Evolutionary conservation across 768 basidiomycete species (phyloP).

Genomic region (Amanita pseudoporphyria): DNA sequence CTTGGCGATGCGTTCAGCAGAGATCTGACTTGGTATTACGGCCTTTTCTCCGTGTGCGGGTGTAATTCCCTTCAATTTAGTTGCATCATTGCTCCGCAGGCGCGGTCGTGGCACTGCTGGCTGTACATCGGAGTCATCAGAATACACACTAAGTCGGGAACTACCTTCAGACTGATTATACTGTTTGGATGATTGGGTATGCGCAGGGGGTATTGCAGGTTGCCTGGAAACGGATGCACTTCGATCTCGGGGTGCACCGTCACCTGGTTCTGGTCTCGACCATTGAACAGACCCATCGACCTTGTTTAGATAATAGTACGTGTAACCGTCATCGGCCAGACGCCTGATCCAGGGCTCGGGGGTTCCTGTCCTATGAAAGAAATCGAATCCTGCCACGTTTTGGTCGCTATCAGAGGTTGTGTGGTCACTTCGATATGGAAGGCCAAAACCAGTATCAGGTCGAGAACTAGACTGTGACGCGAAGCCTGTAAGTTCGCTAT

Average conservation of each 20-base stretch:
- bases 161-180: conserved; percentile 24
- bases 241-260: neutral
- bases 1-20: conserved; percentile 59
- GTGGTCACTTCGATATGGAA: conserved; percentile 34
- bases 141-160: conserved; percentile 56
- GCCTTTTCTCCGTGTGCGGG: conserved; percentile 11
- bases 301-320: conserved; percentile 74
- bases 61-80: conserved; percentile 9
- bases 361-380: conserved; percentile 46
- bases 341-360: conserved; percentile 81
- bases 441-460: conserved; percentile 41
- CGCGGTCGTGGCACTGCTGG: conserved; percentile 29
- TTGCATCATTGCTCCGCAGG: conserved; percentile 20
- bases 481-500: conserved; percentile 52
- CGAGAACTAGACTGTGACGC: conserved; percentile 50
- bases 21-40: conserved; percentile 27
- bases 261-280: conserved; percentile 45
- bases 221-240: conserved; percentile 10
- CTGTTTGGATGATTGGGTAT: conserved; percentile 14
- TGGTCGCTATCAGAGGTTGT: conserved; percentile 27
- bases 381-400: conserved; percentile 47
- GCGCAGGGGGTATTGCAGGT: conserved; percentile 10
- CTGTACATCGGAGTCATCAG: conserved; percentile 71
- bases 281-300: conserved; percentile 57
- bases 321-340: conserved; percentile 73